Evolutionary conservation across 2,329 filamentous ascomycete species (phyloP).

Genomic region (Pseudogymnoascus sp.): DNA sequence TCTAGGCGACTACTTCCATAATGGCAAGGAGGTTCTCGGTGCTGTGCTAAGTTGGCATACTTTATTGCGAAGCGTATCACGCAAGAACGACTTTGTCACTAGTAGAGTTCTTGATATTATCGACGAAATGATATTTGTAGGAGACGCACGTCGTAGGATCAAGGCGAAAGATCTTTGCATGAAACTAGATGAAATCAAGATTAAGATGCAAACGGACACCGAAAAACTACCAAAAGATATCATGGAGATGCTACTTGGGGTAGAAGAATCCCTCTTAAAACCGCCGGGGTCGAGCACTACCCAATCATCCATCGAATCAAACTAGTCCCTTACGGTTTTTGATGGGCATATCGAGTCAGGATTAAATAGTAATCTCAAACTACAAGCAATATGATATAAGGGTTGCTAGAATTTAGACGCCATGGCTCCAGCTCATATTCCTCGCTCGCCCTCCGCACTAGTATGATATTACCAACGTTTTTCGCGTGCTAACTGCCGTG

Average conservation of each 20-base stretch:
- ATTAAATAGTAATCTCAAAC: too few species aligned
- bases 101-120: conserved; percentile 22
- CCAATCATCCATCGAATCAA: too few species aligned
- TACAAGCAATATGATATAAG: too few species aligned
- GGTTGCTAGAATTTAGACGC: too few species aligned
- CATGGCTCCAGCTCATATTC: too few species aligned
- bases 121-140: conserved; percentile 21
- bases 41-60: conserved; percentile 23
- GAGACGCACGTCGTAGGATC: background rate
- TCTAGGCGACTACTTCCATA: conserved; percentile 22
- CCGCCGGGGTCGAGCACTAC: too few species aligned
- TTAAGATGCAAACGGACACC: background rate
- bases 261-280: background rate
- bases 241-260: background rate
- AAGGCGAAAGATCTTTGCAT: conserved; percentile 1
- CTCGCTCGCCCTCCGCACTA: too few species aligned
- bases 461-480: background rate
- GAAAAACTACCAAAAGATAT: background rate
- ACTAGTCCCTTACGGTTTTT: too few species aligned
- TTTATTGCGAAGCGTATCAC: conserved; percentile 15
- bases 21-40: conserved; percentile 18
- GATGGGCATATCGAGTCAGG: too few species aligned
- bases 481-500: background rate
- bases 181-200: background rate
- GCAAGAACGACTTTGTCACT: conserved; percentile 21